Base-by-base conservation (phyloP, 2,329 filamentous ascomycete genomes). In the Botrytis galanthina region DNA sequence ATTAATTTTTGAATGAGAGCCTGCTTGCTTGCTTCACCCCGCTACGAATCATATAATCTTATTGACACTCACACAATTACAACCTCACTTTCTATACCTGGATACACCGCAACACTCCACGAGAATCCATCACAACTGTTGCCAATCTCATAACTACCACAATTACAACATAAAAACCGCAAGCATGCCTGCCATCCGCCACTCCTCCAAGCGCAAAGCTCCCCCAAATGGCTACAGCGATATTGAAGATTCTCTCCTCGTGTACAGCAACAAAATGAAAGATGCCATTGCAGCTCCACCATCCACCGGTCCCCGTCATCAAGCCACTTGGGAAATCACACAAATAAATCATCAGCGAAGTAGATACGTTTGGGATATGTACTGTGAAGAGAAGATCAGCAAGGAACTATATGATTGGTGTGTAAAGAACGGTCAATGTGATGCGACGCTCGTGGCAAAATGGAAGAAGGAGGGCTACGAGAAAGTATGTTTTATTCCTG, bases 381-480 rank as follows among this genome's bases (percentile, higher is more conserved):
- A 98, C 85, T 99, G 98, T 84, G 92, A 97, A 83, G 93, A 98
- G 84, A 95, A 95, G 70, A 98, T 99, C 82, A 93, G 90, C 83
- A 95, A 93, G 84, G 87, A 91, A 83, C 86, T 99, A 32, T 99
- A 99, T 83, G 96, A 98, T 78, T 99, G 93, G 91, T 85, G 98
- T 76, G 85, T 99, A 74, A 99, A 99, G 88, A 98, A 99, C 81
- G 91, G 91, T 68, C 98, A 99, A 82, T 96, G 95, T 8, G 96
- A 99, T 83, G 90, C 93, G 63, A 96, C 95, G 85, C 85, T 99
- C 81, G 98, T 99, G 81, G 96, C 96, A 22, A 99, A 99, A 85
- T 99, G 96, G 96, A 99, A 99, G 89, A 99, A 99, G 86, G 93
- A 97, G 80, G 96, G 96, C 26, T 99, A 99, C 80, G 96, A 99